These are phyloP conservation scores for Colletotrichum gigasporum DNA, from an alignment of 2,329 filamentous ascomycete species.

Conservation along the genomic window DNA sequence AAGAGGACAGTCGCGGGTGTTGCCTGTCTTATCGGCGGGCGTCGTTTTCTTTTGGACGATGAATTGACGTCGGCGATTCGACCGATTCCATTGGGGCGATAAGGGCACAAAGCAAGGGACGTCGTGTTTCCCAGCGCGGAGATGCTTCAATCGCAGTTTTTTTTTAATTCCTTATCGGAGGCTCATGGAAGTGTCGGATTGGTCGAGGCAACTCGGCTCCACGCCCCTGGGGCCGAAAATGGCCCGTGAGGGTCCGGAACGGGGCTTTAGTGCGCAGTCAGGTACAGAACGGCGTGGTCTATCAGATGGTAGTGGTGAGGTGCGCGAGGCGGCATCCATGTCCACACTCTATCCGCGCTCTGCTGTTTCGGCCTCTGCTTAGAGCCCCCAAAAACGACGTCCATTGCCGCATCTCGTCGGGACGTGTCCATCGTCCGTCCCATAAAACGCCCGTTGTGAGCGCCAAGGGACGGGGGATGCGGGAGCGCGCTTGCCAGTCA, in stretches of 20 bases:
- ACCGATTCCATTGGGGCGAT: conserved; percentile 28
- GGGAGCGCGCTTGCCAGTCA: neutral
- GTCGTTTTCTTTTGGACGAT: conserved; percentile 13
- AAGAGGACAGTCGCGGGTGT: conserved; percentile 7
- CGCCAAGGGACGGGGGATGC: neutral
- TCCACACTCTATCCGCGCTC: neutral
- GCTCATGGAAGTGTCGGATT: neutral
- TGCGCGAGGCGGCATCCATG: neutral
- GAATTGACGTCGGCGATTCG: conserved; percentile 12
- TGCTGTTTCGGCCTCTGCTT: neutral
- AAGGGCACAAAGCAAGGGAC: conserved; percentile 20
- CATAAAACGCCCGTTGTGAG: neutral
- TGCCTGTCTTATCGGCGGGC: conserved; percentile 28
- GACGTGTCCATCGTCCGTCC: neutral
- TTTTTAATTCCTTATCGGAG: neutral
- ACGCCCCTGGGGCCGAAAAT: conserved; percentile 7
- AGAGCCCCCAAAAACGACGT: neutral
- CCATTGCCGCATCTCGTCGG: neutral
- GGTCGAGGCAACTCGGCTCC: conserved; percentile 2
- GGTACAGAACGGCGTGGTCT: neutral
- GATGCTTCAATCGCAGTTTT: conserved; percentile 15
- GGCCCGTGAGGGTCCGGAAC: conserved; percentile 3
- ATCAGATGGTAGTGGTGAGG: no score
- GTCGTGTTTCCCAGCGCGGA: conserved; percentile 12
- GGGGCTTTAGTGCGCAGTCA: neutral